Base-by-base conservation (phyloP, 1,139 yeast species). In the Geotrichum aggregatum region DNA sequence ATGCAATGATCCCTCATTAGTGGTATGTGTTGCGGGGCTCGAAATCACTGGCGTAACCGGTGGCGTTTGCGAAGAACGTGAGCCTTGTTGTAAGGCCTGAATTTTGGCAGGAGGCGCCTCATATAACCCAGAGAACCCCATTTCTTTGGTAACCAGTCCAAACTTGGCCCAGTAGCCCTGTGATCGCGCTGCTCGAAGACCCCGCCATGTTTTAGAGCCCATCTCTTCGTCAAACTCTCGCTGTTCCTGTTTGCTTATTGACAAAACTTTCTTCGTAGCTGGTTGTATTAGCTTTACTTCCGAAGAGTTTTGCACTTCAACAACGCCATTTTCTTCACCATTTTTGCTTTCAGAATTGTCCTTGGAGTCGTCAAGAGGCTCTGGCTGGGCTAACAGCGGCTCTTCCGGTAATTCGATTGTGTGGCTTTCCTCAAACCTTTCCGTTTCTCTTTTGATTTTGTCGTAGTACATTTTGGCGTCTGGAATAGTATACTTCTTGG, bases 171-270 rank as follows among this genome's bases (percentile, higher is more conserved):
- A 66, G 30, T 56, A 43, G 1, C 69, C 69, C 22, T 58, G 61
- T 18, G 58, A 63, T 26, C 71, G 50, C 16, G 70, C 68, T 2
- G 70, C 67, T 14, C 71, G 58, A 21, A 67, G 54, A 2, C 70
- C 71, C 41, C 68, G 56, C 71, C 71, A 67, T 2, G 60, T 65
- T 16, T 58, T 52, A 3, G 67, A 62, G 1, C 63, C 62, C n/a
- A 58, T 31, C 18, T 41, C 40, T 30, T 58, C 57, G 19, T 44
- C 50, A 10, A 43, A 38, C 30, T 54, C 54, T 14, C 49, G 50
- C 26, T 16, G 47, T 26, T 52, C 58, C 8, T 36, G 45, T 14
- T 36, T 35, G 11, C 44, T 33, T 11, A 50, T 49, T 28, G 44
- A 31, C 14, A 48, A 16, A 33, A 44, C 38, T n/a, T 44, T 47